These are phyloP conservation scores for Knoxdaviesia capensis DNA, from an alignment of 2,329 filamentous ascomycete genomes.

Conservation along the genomic window DNA sequence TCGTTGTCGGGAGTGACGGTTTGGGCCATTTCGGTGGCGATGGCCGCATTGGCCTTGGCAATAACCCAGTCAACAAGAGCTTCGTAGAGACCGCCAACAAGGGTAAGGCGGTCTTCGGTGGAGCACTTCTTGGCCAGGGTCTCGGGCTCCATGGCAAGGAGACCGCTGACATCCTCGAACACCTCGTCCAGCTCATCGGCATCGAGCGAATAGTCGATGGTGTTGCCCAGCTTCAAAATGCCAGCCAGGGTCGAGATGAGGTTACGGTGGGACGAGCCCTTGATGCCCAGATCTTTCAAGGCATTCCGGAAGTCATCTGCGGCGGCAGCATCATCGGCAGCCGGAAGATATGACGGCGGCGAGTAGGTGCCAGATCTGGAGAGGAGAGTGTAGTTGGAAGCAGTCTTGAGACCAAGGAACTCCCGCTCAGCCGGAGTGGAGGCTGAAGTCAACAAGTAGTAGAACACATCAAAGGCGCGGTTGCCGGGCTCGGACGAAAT, in stretches of 20 bases:
- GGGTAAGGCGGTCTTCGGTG: slow-evolving; percentile 62
- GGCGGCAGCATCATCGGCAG: slow-evolving; percentile 77
- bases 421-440: slow-evolving; percentile 79
- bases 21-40: not conserved
- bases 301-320: slow-evolving; percentile 83
- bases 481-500: slow-evolving; percentile 65
- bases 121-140: slow-evolving; percentile 59
- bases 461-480: slow-evolving; percentile 93
- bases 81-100: slow-evolving; percentile 81
- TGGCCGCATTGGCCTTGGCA: slow-evolving; percentile 60
- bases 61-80: slow-evolving; percentile 91
- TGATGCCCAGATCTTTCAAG: slow-evolving; percentile 84
- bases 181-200: slow-evolving; percentile 67
- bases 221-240: slow-evolving; percentile 79
- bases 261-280: slow-evolving; percentile 61
- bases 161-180: slow-evolving; percentile 73
- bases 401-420: slow-evolving; percentile 60
- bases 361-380: slow-evolving; percentile 69
- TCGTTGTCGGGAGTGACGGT: slow-evolving; percentile 31
- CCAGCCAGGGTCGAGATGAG: slow-evolving; percentile 74
- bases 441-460: slow-evolving; percentile 83
- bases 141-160: slow-evolving; percentile 75
- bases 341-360: slow-evolving; percentile 74
- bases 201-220: slow-evolving; percentile 66
- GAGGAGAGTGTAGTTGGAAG: slow-evolving; percentile 59